Evolutionary conservation across 2,329 filamentous ascomycete species (phyloP), one percentile per base, ranked within the genome.

Genomic region (Fusarium equiseti): DNA sequence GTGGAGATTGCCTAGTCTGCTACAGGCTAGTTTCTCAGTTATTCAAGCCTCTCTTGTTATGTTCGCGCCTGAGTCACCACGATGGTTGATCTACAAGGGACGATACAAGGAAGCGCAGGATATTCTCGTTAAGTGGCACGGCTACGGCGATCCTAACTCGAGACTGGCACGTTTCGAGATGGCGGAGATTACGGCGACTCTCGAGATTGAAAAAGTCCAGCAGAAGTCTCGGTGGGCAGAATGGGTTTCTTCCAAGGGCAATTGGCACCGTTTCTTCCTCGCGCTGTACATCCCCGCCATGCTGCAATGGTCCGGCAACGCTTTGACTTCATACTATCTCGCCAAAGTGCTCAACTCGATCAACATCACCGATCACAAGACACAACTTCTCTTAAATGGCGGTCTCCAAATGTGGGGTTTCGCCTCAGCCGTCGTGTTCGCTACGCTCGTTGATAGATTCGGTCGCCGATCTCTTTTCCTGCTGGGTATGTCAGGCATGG

Each of bases 1-100:
- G n/a, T 87, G 85, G 84, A 80, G 85, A 46, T 76, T 85, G 5
- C 85, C 85, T 1, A 86, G 83, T 32, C 75, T 85, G 5, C 72
- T 87, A 3, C 85, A 87, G 66, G 64, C 65, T 1, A 76, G 73
- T 38, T 82, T 83, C 22, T 73, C 72, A 0, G 26, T 75, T 3
- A 5, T 63, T 1, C 73, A 75, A 20, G 60, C 56, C 0, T 29
- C 46, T 0, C 22, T 75, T 6, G 64, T 57, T 5, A 10, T 75
- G n/a, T 73, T 72, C 8, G 68, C 71, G 0, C 74, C 74, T 0
- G 74, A 76, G 8, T 76, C 74, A 0, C 74, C 74, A 1, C 38
- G 74, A 51, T 76, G 74, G 73, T 22, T 76, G 4, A 75, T 76
- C 22, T 75, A 76, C 55, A 76, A 76, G 51, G 73, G 71, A 0